phyloP scores from a whole-genome alignment of 257 asterid genomes.

The Rubia yunnanensis region DNA sequence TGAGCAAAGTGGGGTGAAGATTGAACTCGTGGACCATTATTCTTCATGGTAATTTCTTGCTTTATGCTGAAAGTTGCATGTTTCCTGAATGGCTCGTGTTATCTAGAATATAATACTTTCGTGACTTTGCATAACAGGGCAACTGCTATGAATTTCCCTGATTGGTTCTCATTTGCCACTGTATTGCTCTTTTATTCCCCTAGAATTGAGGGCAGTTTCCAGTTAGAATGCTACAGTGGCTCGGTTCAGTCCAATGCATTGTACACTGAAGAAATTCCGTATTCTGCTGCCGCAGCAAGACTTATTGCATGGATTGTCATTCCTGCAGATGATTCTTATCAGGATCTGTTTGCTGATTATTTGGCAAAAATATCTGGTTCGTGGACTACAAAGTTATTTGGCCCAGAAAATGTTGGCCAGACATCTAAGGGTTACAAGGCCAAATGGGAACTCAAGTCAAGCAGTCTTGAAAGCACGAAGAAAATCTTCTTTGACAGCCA shows the following conservation, averaged over 20 bases:
- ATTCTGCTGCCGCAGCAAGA: constrained; percentile 43
- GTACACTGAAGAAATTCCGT: constrained; percentile 22
- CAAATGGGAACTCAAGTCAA: constrained; percentile 23
- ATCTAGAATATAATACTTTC: constrained; percentile 9
- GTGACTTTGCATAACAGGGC: constrained; percentile 38
- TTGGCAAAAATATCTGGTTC: constrained; percentile 34
- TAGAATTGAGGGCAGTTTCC: constrained; percentile 16
- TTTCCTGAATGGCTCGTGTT: constrained; percentile 14
- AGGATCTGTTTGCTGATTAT: constrained; percentile 29
- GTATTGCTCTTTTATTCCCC: constrained; percentile 41
- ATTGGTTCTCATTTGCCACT: constrained; percentile 64
- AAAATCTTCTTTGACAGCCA: constrained; percentile 20
- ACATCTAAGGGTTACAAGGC: constrained; percentile 17
- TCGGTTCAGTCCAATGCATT: constrained; percentile 17
- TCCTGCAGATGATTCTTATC: constrained; percentile 42
- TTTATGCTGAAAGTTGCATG: constrained; percentile 12
- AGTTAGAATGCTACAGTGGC: constrained; percentile 14
- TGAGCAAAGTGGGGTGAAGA: constrained; percentile 26
- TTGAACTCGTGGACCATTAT: constrained; percentile 39
- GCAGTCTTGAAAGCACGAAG: constrained; percentile 16
- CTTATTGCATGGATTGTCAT: constrained; percentile 62
- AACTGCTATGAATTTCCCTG: constrained; percentile 55
- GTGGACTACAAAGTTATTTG: constrained; percentile 30
- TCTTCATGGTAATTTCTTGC: constrained; percentile 51
- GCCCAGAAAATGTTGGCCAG: constrained; percentile 21